These are phyloP conservation scores for Tuber aestivum DNA, from an alignment of 495 filamentous ascomycete species.

Conservation along the genomic window DNA sequence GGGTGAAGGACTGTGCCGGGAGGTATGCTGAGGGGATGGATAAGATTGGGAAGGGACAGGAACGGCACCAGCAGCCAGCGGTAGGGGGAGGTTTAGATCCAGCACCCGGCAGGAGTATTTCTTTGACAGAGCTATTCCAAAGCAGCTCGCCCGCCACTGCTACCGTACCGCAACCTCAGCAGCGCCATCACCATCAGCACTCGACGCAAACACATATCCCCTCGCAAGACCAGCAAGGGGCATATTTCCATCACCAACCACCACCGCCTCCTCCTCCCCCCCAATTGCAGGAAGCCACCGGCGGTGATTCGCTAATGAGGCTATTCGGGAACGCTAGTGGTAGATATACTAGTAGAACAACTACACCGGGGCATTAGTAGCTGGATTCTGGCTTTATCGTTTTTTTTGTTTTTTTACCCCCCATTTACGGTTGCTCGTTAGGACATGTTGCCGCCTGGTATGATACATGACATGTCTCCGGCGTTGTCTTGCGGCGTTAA, in stretches of 20 bases:
- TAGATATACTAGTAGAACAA: slow-evolving; percentile 24
- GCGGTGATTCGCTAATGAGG: slow-evolving; percentile 24
- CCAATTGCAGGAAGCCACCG: slow-evolving; percentile 9
- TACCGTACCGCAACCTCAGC: slow-evolving; percentile 7
- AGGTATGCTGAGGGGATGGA: slow-evolving; percentile 8
- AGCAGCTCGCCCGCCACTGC: slow-evolving; percentile 5
- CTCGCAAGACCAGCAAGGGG: not conserved
- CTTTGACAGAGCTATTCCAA: slow-evolving; percentile 34
- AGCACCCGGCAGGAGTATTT: slow-evolving; percentile 33
- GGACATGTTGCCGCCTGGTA: not conserved
- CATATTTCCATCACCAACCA: slow-evolving; percentile 8
- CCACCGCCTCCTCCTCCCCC: slow-evolving; percentile 12
- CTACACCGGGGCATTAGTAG: not conserved
- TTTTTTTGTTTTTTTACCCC: not conserved
- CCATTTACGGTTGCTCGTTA: not conserved
- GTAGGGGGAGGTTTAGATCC: slow-evolving; percentile 2
- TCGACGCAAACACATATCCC: slow-evolving; percentile 9
- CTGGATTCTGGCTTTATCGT: not conserved
- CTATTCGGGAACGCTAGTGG: slow-evolving; percentile 23
- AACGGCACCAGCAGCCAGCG: slow-evolving; percentile 12
- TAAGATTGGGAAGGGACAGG: not conserved
- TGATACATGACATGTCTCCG: not conserved
- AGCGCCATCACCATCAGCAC: slow-evolving; percentile 15
- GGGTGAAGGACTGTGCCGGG: slow-evolving; percentile 29
- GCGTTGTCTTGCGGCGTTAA: not conserved